Evolutionary conservation across 1,284 basidiomycete genomes (phyloP).

Genomic region (Ustilago hordei): DNA sequence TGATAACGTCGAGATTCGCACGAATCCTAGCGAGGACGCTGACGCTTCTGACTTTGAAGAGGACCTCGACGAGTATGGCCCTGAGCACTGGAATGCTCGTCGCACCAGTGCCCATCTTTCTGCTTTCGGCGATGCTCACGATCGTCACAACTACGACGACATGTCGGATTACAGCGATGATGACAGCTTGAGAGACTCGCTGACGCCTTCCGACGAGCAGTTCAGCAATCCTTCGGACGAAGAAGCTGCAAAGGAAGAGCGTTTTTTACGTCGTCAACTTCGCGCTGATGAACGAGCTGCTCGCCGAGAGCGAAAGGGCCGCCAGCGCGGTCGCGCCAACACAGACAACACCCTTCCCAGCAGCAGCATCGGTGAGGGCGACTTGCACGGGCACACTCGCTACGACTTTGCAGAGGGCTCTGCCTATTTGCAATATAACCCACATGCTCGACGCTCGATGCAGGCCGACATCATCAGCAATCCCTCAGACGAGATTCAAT

Average conservation of each 20-base stretch:
- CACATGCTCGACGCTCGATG: conserved; percentile 4
- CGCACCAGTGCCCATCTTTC: conserved; percentile 29
- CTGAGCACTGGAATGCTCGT: conserved; percentile 34
- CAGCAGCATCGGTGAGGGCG: conserved; percentile 53
- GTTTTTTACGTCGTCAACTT: conserved; percentile 41
- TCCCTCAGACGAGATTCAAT: conserved; percentile 53
- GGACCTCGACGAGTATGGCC: conserved; percentile 28
- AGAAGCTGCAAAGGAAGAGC: conserved; percentile 53
- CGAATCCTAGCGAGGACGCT: conserved; percentile 62
- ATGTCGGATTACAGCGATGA: conserved; percentile 24
- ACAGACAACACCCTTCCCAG: conserved; percentile 57
- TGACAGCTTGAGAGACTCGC: conserved; percentile 38
- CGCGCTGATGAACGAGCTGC: conserved; percentile 38
- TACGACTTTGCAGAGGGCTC: conserved; percentile 5
- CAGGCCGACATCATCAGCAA: conserved; percentile 52
- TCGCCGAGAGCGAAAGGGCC: conserved; percentile 21
- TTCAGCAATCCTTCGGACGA: conserved; percentile 66
- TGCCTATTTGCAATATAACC: neutral
- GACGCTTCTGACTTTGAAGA: conserved; percentile 60
- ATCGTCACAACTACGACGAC: conserved; percentile 12
- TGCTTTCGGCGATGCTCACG: conserved; percentile 20
- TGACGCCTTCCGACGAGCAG: conserved; percentile 48
- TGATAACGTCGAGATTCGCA: conserved; percentile 50
- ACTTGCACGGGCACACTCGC: conserved; percentile 18
- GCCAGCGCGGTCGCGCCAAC: conserved; percentile 36